Evolutionary conservation across 176 grass and related monocot species (phyloP), one percentile per base, ranked within the genome.

Genomic region (Zea mays): DNA sequence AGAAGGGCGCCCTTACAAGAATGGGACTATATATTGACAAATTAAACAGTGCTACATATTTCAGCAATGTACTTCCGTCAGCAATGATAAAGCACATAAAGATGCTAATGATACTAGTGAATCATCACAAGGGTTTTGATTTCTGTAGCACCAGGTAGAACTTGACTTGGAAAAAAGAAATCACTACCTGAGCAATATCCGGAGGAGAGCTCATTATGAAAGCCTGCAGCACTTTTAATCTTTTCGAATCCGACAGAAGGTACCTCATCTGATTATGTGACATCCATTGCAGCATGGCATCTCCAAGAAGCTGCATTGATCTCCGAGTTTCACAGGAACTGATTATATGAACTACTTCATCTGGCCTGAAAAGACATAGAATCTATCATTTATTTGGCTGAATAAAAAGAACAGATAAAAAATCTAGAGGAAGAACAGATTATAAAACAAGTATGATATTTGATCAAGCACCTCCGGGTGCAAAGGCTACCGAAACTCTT

Each of bases 321-420:
- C 37, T 17, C 4, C 12, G 8, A 50, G 47, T 56, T 57, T 27
- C 10, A 9, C 33, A 51, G n/a, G 61, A 56, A 51, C 3, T 43
- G 8, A 82, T 74, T 48, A 74, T n/a, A 4, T 6, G 34, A 42
- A 74, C n/a, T 5, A 74, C 47, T n/a, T 73, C 80, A 55, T 55
- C 37, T 0, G 80, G 33, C 60, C 61, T 82, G 48, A 44, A 63
- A 74, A 43, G 6, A 40, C 17, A 81, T 27, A 58, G 19, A 58
- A 58, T 7, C 56, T 58, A 58, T 58, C 19, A 27, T 27, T 27
- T 27, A 27, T 27, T 27, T 27, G 27, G 27, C 27, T 27, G 27
- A 27, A 27, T 8, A 77, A 50, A 5, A 17, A 37, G 20, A 15
- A 16, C 44, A 46, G 56, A 57, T 57, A 8, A 39, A 39, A 39